Percentiles rank a stretch among this genome's conserved stretches.
Evolutionary conservation across 2,329 filamentous ascomycete genomes (phyloP).

Genomic region (Lizonia empirigonia): DNA sequence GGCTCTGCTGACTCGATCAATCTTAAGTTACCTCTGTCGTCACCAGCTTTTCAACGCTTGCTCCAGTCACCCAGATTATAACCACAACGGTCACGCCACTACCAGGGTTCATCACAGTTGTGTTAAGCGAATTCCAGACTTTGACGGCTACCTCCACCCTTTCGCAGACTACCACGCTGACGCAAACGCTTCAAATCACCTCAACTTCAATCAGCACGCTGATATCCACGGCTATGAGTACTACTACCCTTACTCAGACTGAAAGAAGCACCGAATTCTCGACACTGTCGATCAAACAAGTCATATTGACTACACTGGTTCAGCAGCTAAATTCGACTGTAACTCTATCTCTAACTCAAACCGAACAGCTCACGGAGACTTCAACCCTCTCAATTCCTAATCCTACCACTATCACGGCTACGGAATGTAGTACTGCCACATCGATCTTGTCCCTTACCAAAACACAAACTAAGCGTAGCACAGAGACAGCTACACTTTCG

Average conservation of each 20-base stretch:
- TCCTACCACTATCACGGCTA: background rate
- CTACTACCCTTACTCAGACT: background rate
- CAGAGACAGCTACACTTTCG: background rate
- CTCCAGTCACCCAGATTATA: background rate
- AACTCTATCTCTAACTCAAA: background rate
- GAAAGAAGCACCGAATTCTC: background rate
- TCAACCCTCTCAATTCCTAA: background rate
- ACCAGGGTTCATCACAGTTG: conserved; percentile 1
- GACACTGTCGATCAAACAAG: background rate
- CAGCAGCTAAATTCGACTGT: background rate
- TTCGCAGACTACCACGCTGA: background rate
- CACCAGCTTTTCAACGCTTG: background rate
- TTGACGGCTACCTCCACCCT: background rate
- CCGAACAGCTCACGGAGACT: background rate
- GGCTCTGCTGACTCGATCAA: background rate
- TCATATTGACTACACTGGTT: background rate
- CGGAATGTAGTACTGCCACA: background rate
- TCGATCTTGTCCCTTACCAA: background rate
- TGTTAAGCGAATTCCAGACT: background rate
- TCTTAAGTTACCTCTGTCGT: background rate
- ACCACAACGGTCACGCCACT: background rate
- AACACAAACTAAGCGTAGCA: background rate
- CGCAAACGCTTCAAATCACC: background rate
- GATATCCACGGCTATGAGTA: background rate
- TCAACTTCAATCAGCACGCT: background rate